phyloP scores from a whole-genome alignment of 2,329 filamentous ascomycete species.

The Xylariaceae sp. region DNA sequence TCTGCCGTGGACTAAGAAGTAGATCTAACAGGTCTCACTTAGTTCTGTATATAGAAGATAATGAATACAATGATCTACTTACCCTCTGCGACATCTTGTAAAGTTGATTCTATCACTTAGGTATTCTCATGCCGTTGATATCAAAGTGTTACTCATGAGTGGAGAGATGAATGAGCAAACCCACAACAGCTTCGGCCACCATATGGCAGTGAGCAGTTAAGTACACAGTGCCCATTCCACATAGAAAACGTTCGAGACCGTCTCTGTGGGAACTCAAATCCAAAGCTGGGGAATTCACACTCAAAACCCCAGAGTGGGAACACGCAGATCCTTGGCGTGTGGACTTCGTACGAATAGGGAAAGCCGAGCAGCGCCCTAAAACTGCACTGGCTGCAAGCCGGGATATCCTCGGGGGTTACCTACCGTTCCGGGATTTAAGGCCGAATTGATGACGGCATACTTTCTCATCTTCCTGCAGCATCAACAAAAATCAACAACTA shows the following conservation, averaged over 20 bases:
- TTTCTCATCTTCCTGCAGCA: neutral
- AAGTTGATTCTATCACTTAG: neutral
- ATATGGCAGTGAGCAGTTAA: no score
- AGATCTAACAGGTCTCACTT: conserved; percentile 40
- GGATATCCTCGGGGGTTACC: conserved; percentile 4
- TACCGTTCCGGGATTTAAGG: neutral
- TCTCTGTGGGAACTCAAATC: neutral
- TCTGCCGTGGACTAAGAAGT: conserved; percentile 60
- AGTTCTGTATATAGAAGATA: neutral
- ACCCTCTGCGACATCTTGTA: conserved; percentile 22
- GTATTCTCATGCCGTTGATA: neutral
- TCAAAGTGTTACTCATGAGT: neutral
- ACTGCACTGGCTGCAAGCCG: neutral
- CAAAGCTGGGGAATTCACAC: neutral
- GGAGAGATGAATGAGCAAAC: neutral
- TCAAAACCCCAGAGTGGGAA: no score
- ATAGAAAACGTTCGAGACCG: no score
- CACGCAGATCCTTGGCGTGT: no score
- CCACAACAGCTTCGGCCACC: no score
- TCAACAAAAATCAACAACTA: no score
- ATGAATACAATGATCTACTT: neutral
- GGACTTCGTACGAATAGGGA: no score
- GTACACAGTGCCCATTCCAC: neutral
- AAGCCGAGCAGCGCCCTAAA: no score
- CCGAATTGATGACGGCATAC: neutral